A percentile compares a stretch with the other conserved stretches of the same genome.
Conservation (phyloP, 495 filamentous ascomycete species). For the Podospora sp. region DNA sequence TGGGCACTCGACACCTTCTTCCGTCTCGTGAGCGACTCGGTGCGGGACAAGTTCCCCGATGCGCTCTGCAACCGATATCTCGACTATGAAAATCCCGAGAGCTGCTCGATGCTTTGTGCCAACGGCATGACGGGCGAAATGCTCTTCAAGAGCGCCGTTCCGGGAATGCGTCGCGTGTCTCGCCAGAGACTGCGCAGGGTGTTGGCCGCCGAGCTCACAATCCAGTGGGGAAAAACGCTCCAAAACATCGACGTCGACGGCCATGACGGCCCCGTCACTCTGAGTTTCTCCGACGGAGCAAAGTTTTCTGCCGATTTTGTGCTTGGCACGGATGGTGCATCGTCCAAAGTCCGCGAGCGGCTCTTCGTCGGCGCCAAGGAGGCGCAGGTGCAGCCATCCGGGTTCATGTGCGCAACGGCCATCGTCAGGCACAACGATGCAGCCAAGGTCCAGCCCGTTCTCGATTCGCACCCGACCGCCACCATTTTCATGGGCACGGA, state of each 20-base stretch:
- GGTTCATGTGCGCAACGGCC: constrained; percentile 34
- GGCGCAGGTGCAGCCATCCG: constrained; percentile 31
- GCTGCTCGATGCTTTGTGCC: constrained; percentile 44
- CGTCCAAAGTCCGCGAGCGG: constrained; percentile 41
- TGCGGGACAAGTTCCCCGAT: constrained; percentile 41
- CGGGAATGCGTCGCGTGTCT: constrained; percentile 50
- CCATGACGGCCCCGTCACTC: constrained; percentile 51
- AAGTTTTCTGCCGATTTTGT: constrained; percentile 34
- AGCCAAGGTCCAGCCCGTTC: constrained; percentile 35
- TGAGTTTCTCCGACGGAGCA: constrained; percentile 67
- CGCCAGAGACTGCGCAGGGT: constrained; percentile 42
- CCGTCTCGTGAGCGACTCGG: constrained; percentile 39
- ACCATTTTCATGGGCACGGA: constrained; percentile 33
- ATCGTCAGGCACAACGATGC: constrained; percentile 37
- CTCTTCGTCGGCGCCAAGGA: constrained; percentile 41
- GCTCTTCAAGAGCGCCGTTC: constrained; percentile 39
- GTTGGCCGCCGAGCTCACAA: constrained; percentile 29
- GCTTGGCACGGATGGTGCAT: constrained; percentile 53
- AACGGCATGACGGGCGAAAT: constrained; percentile 54
- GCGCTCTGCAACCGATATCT: constrained; percentile 45
- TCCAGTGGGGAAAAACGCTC: constrained; percentile 36
- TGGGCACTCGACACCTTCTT: constrained; percentile 47
- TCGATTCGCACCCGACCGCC: constrained; percentile 33
- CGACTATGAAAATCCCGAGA: constrained; percentile 30
- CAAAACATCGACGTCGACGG: constrained; percentile 47